Evolutionary conservation across 331 rosid species (phyloP), one percentile per base, ranked within the genome.

Genomic region (Telfairia occidentalis): DNA sequence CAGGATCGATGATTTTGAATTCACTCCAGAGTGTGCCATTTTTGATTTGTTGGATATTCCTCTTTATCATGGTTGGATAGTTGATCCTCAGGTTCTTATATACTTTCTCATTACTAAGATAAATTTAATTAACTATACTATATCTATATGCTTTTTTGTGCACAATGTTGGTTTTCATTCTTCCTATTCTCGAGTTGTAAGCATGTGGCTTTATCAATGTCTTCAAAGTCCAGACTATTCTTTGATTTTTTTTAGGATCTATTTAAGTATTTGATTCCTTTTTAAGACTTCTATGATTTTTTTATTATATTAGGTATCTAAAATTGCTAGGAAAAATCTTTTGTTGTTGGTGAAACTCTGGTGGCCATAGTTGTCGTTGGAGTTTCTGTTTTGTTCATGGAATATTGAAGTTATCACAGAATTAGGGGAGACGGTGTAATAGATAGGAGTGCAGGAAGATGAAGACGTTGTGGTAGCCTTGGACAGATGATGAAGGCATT

Each of bases 11-110:
- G 97, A 96, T 87, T 96, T 96, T 81, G 99, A 96, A 82, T 96
- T 96, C 86, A 96, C 99, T 54, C 90, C 81, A 80, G 99, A 92
- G 61, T 96, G 99, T 85, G 97, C 99, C 74, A 92, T 96, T 75
- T 96, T 92, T 85, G 99, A 96, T 82, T 85, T 96, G 78, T 81
- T 96, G 86, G 99, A 90, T 84, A 96, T 96, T 81, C 97, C 99
- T 12, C 80, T 96, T 59, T 96, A 84, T 87, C 99, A 96, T 81
- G 99, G 99, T 78, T 96, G 99, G 99, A 92, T 96, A 71, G 97
- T 89, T 80, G 99, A 92, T 81, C 84, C 91, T 34, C 91, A 96
- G 97, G 99, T 96, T 75, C 83, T 38, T 69, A 77, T 73, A 81
- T 80, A 77, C 43, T 48, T 66, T 71, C 59, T 79, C 55, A 34